Percentiles rank a stretch among this genome's conserved stretches.
These are phyloP conservation scores for Dendrobium catenatum DNA, from an alignment of 106 monocot genomes.

Conservation along the genomic window DNA sequence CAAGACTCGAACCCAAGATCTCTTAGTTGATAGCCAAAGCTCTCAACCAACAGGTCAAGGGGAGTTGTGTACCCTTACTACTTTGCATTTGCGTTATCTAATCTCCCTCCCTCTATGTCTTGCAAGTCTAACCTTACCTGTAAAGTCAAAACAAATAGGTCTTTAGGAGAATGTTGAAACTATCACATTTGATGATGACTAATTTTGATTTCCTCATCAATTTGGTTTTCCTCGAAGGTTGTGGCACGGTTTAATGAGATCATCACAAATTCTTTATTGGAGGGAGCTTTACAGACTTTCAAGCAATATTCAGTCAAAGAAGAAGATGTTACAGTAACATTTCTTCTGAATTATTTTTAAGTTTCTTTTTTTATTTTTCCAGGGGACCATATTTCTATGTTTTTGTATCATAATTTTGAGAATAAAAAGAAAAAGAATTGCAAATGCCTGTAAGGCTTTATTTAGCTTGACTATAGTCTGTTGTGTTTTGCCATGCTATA, in stretches of 20 bases:
- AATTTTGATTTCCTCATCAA: not conserved
- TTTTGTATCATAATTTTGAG: not conserved
- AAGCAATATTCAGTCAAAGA: constrained; percentile 68
- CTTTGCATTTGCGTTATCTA: too few relatives aligned
- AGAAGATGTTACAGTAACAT: constrained; percentile 73
- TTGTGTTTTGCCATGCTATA: not conserved
- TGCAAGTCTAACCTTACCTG: not conserved
- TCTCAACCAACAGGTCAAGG: too few relatives aligned
- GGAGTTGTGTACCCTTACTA: too few relatives aligned
- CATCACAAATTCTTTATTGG: constrained; percentile 75
- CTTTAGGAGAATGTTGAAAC: not conserved
- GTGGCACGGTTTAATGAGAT: constrained; percentile 94
- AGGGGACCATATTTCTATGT: not conserved
- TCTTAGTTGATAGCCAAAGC: too few relatives aligned
- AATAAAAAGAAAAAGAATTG: not conserved
- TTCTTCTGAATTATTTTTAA: not conserved
- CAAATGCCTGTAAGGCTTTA: not conserved
- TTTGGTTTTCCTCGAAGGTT: constrained; percentile 48
- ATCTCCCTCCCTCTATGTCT: not conserved
- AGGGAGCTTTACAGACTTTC: constrained; percentile 90
- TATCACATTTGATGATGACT: not conserved
- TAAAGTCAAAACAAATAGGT: not conserved
- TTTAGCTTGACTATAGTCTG: not conserved
- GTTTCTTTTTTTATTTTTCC: constrained; percentile 3
- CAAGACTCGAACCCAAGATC: too few relatives aligned